Evolutionary conservation across 2,329 filamentous ascomycete species (phyloP), one percentile per base, ranked within the genome.

Genomic region (Fusarium algeriense): DNA sequence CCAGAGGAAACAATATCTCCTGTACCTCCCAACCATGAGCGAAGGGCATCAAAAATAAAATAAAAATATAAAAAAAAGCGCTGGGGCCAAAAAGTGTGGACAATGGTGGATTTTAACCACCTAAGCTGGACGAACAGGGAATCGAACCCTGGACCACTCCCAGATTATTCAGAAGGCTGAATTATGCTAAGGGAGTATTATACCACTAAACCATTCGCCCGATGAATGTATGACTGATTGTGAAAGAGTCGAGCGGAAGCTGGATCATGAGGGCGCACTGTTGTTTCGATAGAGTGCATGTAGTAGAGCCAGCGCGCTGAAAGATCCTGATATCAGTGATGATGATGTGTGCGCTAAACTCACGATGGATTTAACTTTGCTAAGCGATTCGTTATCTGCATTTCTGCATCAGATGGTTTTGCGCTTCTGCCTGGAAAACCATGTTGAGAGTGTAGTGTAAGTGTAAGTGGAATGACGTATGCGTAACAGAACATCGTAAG

Each of bases 171-270:
- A 28, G 19, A 56, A 28, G 7, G 6, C 23, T 30, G 61, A 69
- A 61, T 45, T 35, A 34, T 70, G 67, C 67, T 70, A 70, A 70
- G 67, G 67, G 67, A 70, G 66, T 70, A 70, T 70, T 70, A 70
- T 70, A 70, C 67, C 67, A 70, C 67, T 70, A 70, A 70, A 70
- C 67, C 67, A 70, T 70, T 70, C 67, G 67, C 67, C 67, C 67
- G 35, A 34, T 44, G 60, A 66, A 60, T 61, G 60, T 38, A 7
- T 60, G 35, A 46, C 28, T 49, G 48, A 8, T n/a, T 60, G 17
- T 43, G 10, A 13, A 1, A 7, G 2, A 0, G 0, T 0, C 0
- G 2, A 2, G 1, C 40, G 5, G 54, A 69, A 60, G 26, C 20
- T 12, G 19, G 11, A 26, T 5, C n/a, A 68, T 62, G 65, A 68